Percentiles rank a stretch among this genome's conserved stretches.
Evolutionary conservation across 495 filamentous ascomycete genomes (phyloP).

Genomic region (Hypoxylon perforatum): DNA sequence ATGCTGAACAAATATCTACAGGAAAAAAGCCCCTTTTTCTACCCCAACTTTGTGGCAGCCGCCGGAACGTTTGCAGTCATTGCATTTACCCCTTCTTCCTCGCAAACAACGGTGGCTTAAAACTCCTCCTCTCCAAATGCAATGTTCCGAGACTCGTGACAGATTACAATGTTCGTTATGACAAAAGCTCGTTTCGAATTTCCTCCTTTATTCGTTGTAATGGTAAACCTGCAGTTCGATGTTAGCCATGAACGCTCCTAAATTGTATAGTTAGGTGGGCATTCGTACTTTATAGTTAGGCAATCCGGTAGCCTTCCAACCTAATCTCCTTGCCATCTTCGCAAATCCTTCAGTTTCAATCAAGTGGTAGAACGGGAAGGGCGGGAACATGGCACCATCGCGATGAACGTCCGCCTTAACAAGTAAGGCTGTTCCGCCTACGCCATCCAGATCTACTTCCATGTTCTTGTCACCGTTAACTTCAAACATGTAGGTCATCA

Average conservation of each 20-base stretch:
- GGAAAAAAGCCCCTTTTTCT: constrained; percentile 27
- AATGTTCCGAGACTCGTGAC: constrained; percentile 40
- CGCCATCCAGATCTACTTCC: constrained; percentile 84
- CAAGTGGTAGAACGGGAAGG: constrained; percentile 94
- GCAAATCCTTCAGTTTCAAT: constrained; percentile 99
- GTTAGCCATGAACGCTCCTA: constrained; percentile 42
- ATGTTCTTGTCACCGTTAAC: constrained; percentile 64
- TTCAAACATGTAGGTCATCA: constrained; percentile 90
- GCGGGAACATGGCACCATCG: constrained; percentile 98
- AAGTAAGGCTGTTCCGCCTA: constrained; percentile 91
- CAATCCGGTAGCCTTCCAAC: constrained; percentile 83
- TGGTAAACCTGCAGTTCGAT: constrained; percentile 75
- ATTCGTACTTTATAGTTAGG: constrained; percentile 93
- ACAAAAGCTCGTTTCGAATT: constrained; percentile 33
- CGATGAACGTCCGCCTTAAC: constrained; percentile 98
- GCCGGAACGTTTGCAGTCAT: constrained; percentile 32
- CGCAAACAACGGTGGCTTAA: constrained; percentile 19
- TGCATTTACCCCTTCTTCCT: constrained; percentile 27
- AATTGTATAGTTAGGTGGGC: not conserved
- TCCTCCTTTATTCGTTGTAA: constrained; percentile 78
- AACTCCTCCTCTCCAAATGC: constrained; percentile 35
- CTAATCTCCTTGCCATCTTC: constrained; percentile 91
- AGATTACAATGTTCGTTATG: constrained; percentile 41
- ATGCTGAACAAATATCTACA: constrained; percentile 42
- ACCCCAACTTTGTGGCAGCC: constrained; percentile 26